Conservation (phyloP, 2,329 filamentous ascomycete genomes). For the Diaporthe nobilis region DNA sequence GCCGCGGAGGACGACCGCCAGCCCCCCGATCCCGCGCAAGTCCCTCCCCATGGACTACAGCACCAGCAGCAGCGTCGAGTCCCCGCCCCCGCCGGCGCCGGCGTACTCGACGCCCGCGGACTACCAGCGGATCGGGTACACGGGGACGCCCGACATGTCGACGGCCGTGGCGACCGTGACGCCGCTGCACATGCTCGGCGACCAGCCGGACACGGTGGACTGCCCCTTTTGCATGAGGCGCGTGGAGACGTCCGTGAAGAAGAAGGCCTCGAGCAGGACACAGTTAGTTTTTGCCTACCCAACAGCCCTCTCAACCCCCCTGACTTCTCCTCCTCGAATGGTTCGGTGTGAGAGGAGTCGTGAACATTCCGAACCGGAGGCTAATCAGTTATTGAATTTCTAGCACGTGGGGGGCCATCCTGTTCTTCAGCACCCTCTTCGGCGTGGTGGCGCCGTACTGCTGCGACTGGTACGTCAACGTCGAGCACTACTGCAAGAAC, state of each 20-base stretch:
- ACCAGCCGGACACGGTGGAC: slow-evolving; percentile 29
- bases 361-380: too few species aligned
- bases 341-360: too few species aligned
- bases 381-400: not conserved
- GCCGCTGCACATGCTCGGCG: slow-evolving; percentile 24
- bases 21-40: not conserved
- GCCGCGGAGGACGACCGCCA: not conserved
- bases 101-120: slow-evolving; percentile 3
- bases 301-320: too few species aligned
- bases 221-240: slow-evolving; percentile 31
- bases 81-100: not conserved
- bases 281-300: slow-evolving; percentile 1
- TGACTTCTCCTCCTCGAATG: too few species aligned
- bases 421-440: slow-evolving; percentile 13
- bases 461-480: slow-evolving; percentile 17
- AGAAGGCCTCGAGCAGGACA: slow-evolving; percentile 15
- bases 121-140: slow-evolving; percentile 18
- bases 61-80: not conserved
- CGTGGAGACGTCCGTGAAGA: slow-evolving; percentile 25
- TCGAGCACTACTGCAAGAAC: slow-evolving; percentile 31
- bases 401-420: slow-evolving; percentile 1
- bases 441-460: slow-evolving; percentile 17
- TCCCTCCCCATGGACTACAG: not conserved
- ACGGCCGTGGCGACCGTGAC: slow-evolving; percentile 20
- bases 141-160: slow-evolving; percentile 23